Conservation (phyloP, 805 yeast genomes). For the Spencermartinsiella europaea region DNA sequence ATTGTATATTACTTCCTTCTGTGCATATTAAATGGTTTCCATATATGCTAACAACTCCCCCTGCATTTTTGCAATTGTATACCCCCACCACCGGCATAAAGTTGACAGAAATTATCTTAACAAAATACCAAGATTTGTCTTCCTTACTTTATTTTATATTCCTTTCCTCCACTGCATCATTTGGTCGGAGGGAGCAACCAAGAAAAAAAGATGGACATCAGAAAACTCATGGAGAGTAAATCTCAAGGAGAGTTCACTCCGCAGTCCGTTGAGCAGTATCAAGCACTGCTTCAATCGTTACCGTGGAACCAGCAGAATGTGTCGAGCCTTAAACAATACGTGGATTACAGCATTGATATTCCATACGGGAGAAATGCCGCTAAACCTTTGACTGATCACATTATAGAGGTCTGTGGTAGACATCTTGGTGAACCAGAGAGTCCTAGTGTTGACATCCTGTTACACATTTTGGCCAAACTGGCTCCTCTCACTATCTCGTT, state of each 20-base stretch:
- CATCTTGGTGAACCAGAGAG: neutral
- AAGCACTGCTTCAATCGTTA: neutral
- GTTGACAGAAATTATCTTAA: too few species aligned
- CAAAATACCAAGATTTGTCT: too few species aligned
- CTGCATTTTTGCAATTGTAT: too few species aligned
- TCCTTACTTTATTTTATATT: too few species aligned
- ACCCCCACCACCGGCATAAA: too few species aligned
- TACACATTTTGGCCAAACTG: neutral
- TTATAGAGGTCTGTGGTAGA: constrained; percentile 18
- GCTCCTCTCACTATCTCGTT: constrained; percentile 19
- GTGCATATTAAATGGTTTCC: too few species aligned
- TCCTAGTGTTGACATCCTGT: neutral
- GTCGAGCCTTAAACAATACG: neutral
- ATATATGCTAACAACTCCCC: too few species aligned
- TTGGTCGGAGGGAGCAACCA: too few species aligned
- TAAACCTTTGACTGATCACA: constrained; percentile 1
- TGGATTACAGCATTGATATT: neutral
- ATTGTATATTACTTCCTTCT: too few species aligned
- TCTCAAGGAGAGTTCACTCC: neutral
- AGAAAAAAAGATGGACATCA: neutral
- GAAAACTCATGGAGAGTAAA: neutral
- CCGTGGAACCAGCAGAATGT: neutral
- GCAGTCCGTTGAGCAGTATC: neutral
- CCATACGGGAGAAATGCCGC: neutral
- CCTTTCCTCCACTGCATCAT: too few species aligned